Conservation (phyloP, 2,329 filamentous ascomycete genomes). For the Fusarium oligoseptatum region DNA sequence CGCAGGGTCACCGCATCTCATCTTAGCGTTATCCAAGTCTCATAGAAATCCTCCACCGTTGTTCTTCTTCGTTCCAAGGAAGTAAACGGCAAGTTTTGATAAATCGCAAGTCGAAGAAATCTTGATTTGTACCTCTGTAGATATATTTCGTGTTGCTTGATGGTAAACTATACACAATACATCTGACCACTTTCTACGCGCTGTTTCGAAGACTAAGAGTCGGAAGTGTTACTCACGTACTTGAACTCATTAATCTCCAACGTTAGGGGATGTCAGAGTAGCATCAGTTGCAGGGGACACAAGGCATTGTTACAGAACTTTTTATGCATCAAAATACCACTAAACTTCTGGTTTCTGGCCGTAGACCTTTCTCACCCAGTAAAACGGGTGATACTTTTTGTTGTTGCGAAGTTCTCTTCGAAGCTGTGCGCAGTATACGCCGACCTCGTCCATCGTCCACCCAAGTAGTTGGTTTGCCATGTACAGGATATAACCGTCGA, state of each 20-base stretch:
- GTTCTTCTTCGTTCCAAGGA: neutral
- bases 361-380: neutral
- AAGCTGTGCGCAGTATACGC: slow-evolving; percentile 22
- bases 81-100: neutral
- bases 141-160: neutral
- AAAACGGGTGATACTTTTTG: slow-evolving; percentile 11
- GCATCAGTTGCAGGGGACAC: too few relatives aligned
- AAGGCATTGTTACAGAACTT: neutral
- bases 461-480: slow-evolving; percentile 23
- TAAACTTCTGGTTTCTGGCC: neutral
- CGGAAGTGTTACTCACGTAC: neutral
- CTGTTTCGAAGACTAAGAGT: neutral
- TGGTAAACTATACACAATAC: too few relatives aligned
- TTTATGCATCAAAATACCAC: neutral
- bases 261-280: neutral
- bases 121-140: neutral
- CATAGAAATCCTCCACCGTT: neutral
- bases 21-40: neutral
- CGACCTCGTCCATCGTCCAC: slow-evolving; percentile 23
- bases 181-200: neutral
- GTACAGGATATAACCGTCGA: slow-evolving; percentile 27
- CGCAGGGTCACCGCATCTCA: neutral
- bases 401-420: slow-evolving; percentile 23
- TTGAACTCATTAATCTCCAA: neutral
- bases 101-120: neutral